These are phyloP conservation scores for Venturia pyrina DNA, from an alignment of 2,329 filamentous ascomycete genomes.

Conservation along the genomic window DNA sequence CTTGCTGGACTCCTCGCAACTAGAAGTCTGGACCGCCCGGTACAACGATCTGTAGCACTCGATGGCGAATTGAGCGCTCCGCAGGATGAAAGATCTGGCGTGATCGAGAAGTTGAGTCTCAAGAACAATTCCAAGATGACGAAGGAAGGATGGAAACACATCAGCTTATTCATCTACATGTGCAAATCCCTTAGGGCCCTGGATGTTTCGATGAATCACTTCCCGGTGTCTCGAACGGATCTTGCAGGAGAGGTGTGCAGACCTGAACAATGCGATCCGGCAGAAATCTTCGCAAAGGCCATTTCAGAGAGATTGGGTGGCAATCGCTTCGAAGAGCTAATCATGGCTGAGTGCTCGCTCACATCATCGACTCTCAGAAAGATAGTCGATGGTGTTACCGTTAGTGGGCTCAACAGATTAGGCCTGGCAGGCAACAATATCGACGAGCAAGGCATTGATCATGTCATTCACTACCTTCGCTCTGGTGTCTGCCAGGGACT, in stretches of 20 bases:
- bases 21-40: constrained; percentile 49
- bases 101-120: constrained; percentile 76
- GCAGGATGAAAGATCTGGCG: constrained; percentile 48
- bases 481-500: constrained; percentile 75
- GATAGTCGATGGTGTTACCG: constrained; percentile 72
- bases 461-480: constrained; percentile 67
- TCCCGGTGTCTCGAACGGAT: constrained; percentile 43
- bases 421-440: constrained; percentile 77
- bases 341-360: constrained; percentile 70
- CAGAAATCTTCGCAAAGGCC: constrained; percentile 61
- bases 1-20: constrained; percentile 77
- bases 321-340: constrained; percentile 67
- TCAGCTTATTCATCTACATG: constrained; percentile 82
- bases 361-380: constrained; percentile 59
- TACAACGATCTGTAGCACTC: constrained; percentile 20
- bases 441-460: constrained; percentile 60
- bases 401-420: constrained; percentile 66
- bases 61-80: constrained; percentile 21
- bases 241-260: constrained; percentile 12
- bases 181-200: constrained; percentile 77
- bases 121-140: constrained; percentile 85
- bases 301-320: constrained; percentile 69
- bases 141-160: constrained; percentile 79
- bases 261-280: constrained; percentile 38
- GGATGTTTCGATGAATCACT: constrained; percentile 75